A percentile compares a stretch with the other conserved stretches of the same genome.
These are phyloP conservation scores for Venturia oleaginea DNA, from an alignment of 2,329 filamentous ascomycete genomes.

Conservation along the genomic window DNA sequence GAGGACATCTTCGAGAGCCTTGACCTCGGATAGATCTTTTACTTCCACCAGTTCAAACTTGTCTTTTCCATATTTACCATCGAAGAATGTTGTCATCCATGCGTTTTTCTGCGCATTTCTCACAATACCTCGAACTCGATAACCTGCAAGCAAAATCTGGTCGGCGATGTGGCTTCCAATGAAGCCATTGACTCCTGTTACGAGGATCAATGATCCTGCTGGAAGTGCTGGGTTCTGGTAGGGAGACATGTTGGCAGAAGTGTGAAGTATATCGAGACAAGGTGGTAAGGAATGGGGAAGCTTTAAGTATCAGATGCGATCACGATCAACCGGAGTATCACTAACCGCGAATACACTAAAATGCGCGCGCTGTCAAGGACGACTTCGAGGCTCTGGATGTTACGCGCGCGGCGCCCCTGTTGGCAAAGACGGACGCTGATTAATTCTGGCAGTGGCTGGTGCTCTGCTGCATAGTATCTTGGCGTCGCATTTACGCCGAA, in stretches of 20 bases:
- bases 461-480: not conserved
- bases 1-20: conserved; percentile 6
- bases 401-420: not conserved
- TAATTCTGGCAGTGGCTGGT: not conserved
- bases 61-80: conserved; percentile 18
- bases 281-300: not conserved
- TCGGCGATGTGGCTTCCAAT: conserved; percentile 26
- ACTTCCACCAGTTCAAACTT: conserved; percentile 25
- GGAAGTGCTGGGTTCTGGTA: conserved; percentile 14
- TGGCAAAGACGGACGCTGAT: not conserved
- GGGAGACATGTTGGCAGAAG: not conserved
- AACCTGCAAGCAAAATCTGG: conserved; percentile 24
- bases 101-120: conserved; percentile 23
- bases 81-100: conserved; percentile 26
- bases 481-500: no score
- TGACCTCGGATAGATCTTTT: conserved; percentile 20
- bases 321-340: not conserved
- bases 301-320: not conserved
- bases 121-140: conserved; percentile 28
- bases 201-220: conserved; percentile 23
- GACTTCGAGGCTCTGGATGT: not conserved
- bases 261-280: not conserved
- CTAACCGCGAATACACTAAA: not conserved
- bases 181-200: conserved; percentile 29
- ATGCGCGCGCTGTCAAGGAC: not conserved